Evolutionary conservation across 31 red algal genomes (phyloP), one percentile per base, ranked within the genome.

Genomic region (Endocladia muricata): DNA sequence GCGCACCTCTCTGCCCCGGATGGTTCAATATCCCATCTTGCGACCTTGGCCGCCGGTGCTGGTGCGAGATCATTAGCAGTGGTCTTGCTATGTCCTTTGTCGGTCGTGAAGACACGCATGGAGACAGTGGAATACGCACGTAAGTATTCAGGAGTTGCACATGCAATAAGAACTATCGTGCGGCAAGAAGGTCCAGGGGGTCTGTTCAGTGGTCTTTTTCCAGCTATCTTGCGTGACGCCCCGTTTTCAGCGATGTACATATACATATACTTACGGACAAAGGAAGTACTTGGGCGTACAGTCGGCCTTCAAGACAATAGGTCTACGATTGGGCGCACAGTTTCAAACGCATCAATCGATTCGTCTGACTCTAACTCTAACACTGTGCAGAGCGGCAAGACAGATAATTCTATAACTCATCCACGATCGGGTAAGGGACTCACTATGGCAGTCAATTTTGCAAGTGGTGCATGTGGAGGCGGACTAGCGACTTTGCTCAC

Each of bases 171-270:
- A 3, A 86, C 74, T 49, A 94, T 98, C 36, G 83, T 70, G 3
- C 51, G 52, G 15, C 69, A 89, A 38, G 91, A 98, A 56, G 87
- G 95, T 55, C 40, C 62, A 15, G 49, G 66, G 38, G 95, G 85
- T 35, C 68, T 98, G 17, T 98, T 92, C 66, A 85, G 77, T 9
- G 95, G 95, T 23, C 81, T 98, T 3, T n/a, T 93, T 0, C 95
- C 95, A 21, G 90, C 91, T 4, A 79, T 98, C 42, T 35, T 90
- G n/a, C 49, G 95, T 34, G 95, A 98, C 49, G 95, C 91, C 0
- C 95, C 95, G 0, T 98, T 83, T 70, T 91, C 91, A 9, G 95
- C 95, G 6, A 83, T 90, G 28, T 98, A 94, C 68, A 82, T 98
- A 61, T 73, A 91, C 55, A 76, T 98, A 15, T 98, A 98, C 64